Conservation (phyloP, 192 early-diverging fungal genomes). For the Coemansia sp. region DNA sequence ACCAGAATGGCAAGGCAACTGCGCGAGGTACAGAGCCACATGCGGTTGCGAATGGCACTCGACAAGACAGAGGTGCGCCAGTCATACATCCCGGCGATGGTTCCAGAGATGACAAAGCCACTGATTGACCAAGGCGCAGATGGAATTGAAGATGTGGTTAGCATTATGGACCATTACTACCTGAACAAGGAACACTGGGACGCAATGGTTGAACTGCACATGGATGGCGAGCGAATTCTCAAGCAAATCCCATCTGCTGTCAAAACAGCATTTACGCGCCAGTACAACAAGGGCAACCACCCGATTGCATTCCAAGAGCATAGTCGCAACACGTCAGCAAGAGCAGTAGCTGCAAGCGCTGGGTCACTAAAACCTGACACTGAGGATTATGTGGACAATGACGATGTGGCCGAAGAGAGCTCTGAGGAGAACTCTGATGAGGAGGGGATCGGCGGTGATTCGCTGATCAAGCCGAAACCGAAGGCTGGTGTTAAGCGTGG, state of each 20-base stretch:
- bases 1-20: slow-evolving; percentile 68
- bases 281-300: slow-evolving; percentile 54
- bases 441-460: not conserved
- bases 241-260: slow-evolving; percentile 60
- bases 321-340: slow-evolving; percentile 14
- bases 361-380: slow-evolving; percentile 23
- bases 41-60: slow-evolving; percentile 75
- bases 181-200: slow-evolving; percentile 87
- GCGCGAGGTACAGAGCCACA: slow-evolving; percentile 83
- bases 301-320: slow-evolving; percentile 33
- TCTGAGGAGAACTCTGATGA: slow-evolving; percentile 12
- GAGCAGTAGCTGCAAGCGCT: slow-evolving; percentile 7
- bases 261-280: slow-evolving; percentile 80
- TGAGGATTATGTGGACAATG: slow-evolving; percentile 31
- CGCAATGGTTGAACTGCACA: slow-evolving; percentile 75
- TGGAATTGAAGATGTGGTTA: slow-evolving; percentile 70
- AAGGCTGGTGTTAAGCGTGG: slow-evolving; percentile 11
- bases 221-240: slow-evolving; percentile 56
- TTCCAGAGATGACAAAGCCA: slow-evolving; percentile 41
- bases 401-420: slow-evolving; percentile 16
- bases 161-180: slow-evolving; percentile 90
- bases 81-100: slow-evolving; percentile 75
- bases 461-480: slow-evolving; percentile 14
- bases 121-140: slow-evolving; percentile 44
- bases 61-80: slow-evolving; percentile 86